Percentiles rank a stretch among this genome's conserved stretches.
Conservation (phyloP, 2,329 filamentous ascomycete species). For the Alternaria longipes region DNA sequence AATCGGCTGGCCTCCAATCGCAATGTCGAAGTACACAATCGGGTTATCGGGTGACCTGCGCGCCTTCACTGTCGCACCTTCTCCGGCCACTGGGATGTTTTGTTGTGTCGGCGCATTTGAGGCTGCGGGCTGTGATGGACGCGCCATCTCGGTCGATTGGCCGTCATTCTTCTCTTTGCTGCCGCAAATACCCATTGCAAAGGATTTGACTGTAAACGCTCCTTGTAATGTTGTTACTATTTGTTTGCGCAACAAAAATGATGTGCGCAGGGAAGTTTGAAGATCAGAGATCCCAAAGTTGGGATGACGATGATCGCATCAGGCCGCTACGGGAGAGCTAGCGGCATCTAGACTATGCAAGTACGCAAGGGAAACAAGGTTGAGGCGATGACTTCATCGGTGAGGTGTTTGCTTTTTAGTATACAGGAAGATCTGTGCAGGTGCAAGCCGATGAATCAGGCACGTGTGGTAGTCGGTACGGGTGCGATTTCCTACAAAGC, state of each 20-base stretch:
- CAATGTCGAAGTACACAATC: conserved; percentile 28
- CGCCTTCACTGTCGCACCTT: conserved; percentile 12
- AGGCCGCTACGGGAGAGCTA: conserved; percentile 11
- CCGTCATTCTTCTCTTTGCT: conserved; percentile 18
- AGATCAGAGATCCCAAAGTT: neutral
- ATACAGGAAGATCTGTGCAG: neutral
- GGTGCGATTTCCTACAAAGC: neutral
- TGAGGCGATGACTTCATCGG: conserved; percentile 13
- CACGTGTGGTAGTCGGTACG: conserved; percentile 1
- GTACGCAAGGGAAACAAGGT: neutral
- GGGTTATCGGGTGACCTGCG: conserved; percentile 24
- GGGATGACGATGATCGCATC: conserved; percentile 4
- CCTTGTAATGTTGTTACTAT: neutral
- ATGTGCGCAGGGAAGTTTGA: conserved; percentile 3
- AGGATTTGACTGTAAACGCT: neutral
- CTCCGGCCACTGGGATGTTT: neutral
- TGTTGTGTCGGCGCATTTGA: neutral
- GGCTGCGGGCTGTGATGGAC: conserved; percentile 12
- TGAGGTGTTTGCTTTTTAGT: neutral
- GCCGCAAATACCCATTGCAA: conserved; percentile 23
- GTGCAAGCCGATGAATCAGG: neutral
- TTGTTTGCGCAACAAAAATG: neutral
- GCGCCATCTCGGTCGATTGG: conserved; percentile 17
- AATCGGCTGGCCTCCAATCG: conserved; percentile 56
- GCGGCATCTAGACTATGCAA: conserved; percentile 2